These are phyloP conservation scores for Solanum commersonii DNA, from an alignment of 257 asterid genomes.

Conservation along the genomic window DNA sequence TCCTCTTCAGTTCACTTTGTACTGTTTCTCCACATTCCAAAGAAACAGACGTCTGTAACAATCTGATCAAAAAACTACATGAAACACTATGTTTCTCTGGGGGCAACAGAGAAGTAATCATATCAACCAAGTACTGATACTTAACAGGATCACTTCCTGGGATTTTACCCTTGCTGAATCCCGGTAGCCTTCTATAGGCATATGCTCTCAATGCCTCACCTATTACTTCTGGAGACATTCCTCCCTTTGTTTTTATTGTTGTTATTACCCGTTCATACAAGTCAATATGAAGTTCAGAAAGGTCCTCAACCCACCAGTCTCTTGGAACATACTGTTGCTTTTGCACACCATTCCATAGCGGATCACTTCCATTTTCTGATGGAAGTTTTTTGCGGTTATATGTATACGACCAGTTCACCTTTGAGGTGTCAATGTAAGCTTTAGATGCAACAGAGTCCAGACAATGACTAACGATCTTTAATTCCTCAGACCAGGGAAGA, in stretches of 20 bases:
- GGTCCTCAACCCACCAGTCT: constrained; percentile 96
- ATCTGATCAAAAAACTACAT: constrained; percentile 52
- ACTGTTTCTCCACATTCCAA: constrained; percentile 51
- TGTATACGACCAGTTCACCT: constrained; percentile 69
- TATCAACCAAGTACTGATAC: constrained; percentile 48
- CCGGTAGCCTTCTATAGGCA: constrained; percentile 43
- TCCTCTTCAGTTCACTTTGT: constrained; percentile 36
- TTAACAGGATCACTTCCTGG: constrained; percentile 42
- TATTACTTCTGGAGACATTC: constrained; percentile 38
- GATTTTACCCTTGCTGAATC: constrained; percentile 36
- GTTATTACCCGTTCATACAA: constrained; percentile 50
- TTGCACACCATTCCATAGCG: constrained; percentile 46
- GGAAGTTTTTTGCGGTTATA: constrained; percentile 52
- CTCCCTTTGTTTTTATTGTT: constrained; percentile 51
- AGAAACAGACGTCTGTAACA: constrained; percentile 44
- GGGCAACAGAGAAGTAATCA: constrained; percentile 45
- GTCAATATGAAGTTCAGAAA: constrained; percentile 71
- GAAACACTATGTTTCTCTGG: constrained; percentile 37
- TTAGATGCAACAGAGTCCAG: constrained; percentile 56
- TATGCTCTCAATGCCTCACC: constrained; percentile 72
- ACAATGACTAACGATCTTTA: constrained; percentile 58
- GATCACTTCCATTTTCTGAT: constrained; percentile 40
- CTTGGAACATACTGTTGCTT: constrained; percentile 53
- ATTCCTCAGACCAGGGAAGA: constrained; percentile 63
- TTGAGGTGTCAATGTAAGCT: constrained; percentile 50